Percentiles rank a stretch among this genome's conserved stretches.
phyloP scores from a whole-genome alignment of 106 monocot species.

The Dioscorea alata region DNA sequence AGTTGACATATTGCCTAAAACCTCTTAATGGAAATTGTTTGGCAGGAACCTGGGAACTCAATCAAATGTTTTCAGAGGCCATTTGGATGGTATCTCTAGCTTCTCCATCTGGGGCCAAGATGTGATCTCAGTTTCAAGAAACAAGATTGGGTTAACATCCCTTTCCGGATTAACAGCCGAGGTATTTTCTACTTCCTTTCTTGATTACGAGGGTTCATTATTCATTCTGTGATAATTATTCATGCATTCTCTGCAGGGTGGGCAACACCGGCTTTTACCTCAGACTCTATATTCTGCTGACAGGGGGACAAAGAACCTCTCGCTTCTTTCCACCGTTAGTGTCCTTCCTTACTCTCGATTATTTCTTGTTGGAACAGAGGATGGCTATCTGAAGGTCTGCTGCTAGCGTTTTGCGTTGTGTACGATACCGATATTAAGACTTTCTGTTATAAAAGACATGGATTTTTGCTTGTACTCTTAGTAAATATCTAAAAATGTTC shows the following conservation, averaged over 20 bases:
- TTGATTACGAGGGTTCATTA: neutral
- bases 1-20: neutral
- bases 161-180: constrained; percentile 42
- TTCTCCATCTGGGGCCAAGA: constrained; percentile 85
- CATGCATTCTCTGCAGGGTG: constrained; percentile 18
- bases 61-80: constrained; percentile 65
- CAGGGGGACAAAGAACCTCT: constrained; percentile 52
- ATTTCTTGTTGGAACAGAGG: constrained; percentile 92
- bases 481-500: too few relatives aligned
- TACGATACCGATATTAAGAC: too few relatives aligned
- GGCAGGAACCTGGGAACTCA: constrained; percentile 68
- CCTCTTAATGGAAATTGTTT: neutral
- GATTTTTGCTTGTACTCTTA: too few relatives aligned
- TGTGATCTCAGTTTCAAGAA: constrained; percentile 81
- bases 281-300: constrained; percentile 64
- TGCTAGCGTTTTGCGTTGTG: constrained; percentile 23
- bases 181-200: constrained; percentile 18
- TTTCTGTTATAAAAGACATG: too few relatives aligned
- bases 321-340: constrained; percentile 65
- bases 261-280: constrained; percentile 41
- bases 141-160: constrained; percentile 80
- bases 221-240: neutral
- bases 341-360: constrained; percentile 85
- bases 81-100: constrained; percentile 81
- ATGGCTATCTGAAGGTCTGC: constrained; percentile 90